These are phyloP conservation scores for Aspergillus fijiensis DNA, from an alignment of 2,329 filamentous ascomycete genomes.

Conservation along the genomic window DNA sequence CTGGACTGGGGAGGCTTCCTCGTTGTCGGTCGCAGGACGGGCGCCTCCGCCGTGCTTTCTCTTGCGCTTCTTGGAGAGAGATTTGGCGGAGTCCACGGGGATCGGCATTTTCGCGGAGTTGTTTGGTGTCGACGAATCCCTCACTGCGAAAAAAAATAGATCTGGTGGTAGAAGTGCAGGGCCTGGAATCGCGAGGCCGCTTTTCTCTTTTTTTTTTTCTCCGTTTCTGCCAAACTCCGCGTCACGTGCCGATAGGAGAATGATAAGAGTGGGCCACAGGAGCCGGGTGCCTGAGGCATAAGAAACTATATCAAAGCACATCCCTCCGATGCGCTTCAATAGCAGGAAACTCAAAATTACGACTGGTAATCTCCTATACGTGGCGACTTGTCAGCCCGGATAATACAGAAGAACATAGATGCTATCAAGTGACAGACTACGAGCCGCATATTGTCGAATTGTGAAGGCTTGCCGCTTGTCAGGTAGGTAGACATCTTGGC, in stretches of 20 bases:
- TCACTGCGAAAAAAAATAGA: conserved; percentile 10
- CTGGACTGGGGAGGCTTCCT: conserved; percentile 27
- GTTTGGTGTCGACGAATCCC: conserved; percentile 11
- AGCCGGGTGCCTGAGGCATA: conserved; percentile 9
- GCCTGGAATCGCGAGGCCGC: conserved; percentile 14
- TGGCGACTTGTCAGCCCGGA: no score
- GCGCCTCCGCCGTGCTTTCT: conserved; percentile 40
- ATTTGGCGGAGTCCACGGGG: conserved; percentile 39
- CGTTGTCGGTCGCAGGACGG: conserved; percentile 26
- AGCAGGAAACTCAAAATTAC: no score
- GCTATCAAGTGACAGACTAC: no score
- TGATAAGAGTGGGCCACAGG: background rate
- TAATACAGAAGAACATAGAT: no score
- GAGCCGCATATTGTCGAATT: no score
- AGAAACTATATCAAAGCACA: no score
- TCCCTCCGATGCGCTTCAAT: no score
- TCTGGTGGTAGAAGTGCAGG: background rate
- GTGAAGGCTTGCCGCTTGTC: no score
- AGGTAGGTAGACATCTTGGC: no score
- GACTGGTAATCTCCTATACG: no score
- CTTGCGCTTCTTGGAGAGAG: conserved; percentile 46
- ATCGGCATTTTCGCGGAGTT: conserved; percentile 31
- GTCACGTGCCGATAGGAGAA: conserved; percentile 34
- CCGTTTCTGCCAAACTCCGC: conserved; percentile 28
- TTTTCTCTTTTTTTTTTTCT: conserved; percentile 29